phyloP scores from a whole-genome alignment of 2,329 filamentous ascomycete genomes.

The Alternaria postmessia region DNA sequence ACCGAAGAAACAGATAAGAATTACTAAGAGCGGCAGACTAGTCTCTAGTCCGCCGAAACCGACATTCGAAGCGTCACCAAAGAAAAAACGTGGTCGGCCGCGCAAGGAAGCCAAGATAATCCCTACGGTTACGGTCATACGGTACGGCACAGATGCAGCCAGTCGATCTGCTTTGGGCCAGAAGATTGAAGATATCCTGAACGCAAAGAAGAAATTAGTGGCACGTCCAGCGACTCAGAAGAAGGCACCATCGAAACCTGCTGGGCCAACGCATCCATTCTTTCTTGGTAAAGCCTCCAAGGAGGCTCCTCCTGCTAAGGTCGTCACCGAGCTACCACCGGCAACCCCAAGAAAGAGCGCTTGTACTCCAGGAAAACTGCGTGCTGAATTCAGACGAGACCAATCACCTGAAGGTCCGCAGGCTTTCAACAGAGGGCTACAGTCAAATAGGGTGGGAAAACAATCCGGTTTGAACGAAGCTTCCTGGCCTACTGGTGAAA shows the following conservation, averaged over 20 bases:
- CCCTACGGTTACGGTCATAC: conserved; percentile 62
- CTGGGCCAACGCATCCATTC: conserved; percentile 68
- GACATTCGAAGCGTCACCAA: conserved; percentile 54
- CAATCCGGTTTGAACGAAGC: conserved; percentile 72
- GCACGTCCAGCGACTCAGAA: conserved; percentile 28
- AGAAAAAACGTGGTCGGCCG: conserved; percentile 44
- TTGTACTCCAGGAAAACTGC: conserved; percentile 58
- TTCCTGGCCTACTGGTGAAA: conserved; percentile 74
- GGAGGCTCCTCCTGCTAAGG: conserved; percentile 27
- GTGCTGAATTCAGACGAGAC: conserved; percentile 41
- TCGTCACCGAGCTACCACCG: conserved; percentile 14
- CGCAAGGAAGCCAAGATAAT: conserved; percentile 35
- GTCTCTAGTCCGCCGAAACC: conserved; percentile 50
- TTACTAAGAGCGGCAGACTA: conserved; percentile 58
- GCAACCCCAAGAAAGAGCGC: conserved; percentile 47
- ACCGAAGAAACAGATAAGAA: conserved; percentile 48
- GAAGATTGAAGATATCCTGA: conserved; percentile 70
- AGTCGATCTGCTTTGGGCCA: conserved; percentile 62
- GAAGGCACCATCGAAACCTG: conserved; percentile 38
- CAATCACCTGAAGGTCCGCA: conserved; percentile 24
- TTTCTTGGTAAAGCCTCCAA: conserved; percentile 65
- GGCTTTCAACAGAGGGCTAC: conserved; percentile 30
- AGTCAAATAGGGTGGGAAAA: conserved; percentile 55
- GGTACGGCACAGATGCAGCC: conserved; percentile 64
- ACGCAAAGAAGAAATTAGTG: conserved; percentile 38